Percentiles rank a stretch among this genome's conserved stretches.
Conservation (phyloP, 192 early-diverging fungal genomes). For the Piromyces finnis region DNA sequence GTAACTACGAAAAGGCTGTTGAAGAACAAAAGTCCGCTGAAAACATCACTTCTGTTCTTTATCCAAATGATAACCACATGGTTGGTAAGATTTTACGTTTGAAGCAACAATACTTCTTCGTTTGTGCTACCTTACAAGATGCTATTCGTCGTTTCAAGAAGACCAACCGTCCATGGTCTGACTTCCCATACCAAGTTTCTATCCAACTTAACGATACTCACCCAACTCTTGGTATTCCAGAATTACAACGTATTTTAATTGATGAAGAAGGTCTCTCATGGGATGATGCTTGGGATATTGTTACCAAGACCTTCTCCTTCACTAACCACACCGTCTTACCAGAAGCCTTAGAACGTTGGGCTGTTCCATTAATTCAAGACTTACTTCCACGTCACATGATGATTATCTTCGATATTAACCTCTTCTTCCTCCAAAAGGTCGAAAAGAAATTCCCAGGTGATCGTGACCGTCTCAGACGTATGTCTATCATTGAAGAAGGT, state of each 20-base stretch:
- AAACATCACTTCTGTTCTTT: slow-evolving; percentile 86
- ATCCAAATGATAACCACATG: slow-evolving; percentile 97
- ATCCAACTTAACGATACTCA: slow-evolving; percentile 97
- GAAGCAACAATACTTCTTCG: slow-evolving; percentile 98
- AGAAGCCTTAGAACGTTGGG: slow-evolving; percentile 96
- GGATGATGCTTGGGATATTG: slow-evolving; percentile 89
- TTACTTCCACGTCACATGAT: slow-evolving; percentile 92
- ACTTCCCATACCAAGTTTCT: slow-evolving; percentile 83
- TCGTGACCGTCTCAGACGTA: slow-evolving; percentile 60
- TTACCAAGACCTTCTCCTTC: slow-evolving; percentile 77
- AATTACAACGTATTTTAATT: slow-evolving; percentile 80
- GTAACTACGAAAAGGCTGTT: slow-evolving; percentile 83
- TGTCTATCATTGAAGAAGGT: slow-evolving; percentile 92
- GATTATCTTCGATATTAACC: slow-evolving; percentile 98
- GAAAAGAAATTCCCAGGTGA: slow-evolving; percentile 73
- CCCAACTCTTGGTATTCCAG: slow-evolving; percentile 83
- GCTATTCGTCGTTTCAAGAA: slow-evolving; percentile 87
- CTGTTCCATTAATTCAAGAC: slow-evolving; percentile 81
- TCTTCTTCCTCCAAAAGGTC: slow-evolving; percentile 90
- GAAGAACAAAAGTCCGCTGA: slow-evolving; percentile 81
- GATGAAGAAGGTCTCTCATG: slow-evolving; percentile 80
- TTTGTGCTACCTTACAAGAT: slow-evolving; percentile 63
- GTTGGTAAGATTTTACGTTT: slow-evolving; percentile 89
- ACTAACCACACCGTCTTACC: slow-evolving; percentile 99
- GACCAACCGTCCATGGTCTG: slow-evolving; percentile 55